A percentile compares a stretch with the other conserved stretches of the same genome.
Evolutionary conservation across 805 yeast genomes (phyloP).

Genomic region (Maudiozyma saulgeensis): DNA sequence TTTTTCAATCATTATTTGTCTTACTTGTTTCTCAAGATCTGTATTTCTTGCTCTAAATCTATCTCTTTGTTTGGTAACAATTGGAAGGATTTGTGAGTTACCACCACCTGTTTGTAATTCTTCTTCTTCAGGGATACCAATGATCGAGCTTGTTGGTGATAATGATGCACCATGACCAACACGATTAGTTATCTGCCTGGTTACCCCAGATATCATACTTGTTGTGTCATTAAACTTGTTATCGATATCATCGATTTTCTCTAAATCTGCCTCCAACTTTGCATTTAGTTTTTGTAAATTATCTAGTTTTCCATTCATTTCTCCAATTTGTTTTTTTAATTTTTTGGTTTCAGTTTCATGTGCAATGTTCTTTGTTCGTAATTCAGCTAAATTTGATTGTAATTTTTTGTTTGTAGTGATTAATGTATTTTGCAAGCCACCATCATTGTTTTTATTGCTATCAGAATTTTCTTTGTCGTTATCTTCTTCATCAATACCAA

Average conservation of each 20-base stretch:
- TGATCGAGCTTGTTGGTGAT: slow-evolving; percentile 46
- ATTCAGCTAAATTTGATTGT: slow-evolving; percentile 57
- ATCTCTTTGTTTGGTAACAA: slow-evolving; percentile 90
- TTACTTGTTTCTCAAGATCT: slow-evolving; percentile 75
- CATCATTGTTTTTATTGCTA: slow-evolving; percentile 13
- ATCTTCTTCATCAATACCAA: slow-evolving; percentile 40
- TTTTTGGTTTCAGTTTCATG: slow-evolving; percentile 32
- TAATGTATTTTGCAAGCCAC: slow-evolving; percentile 45
- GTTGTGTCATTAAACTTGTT: slow-evolving; percentile 39
- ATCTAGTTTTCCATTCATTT: slow-evolving; percentile 31
- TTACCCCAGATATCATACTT: slow-evolving; percentile 56
- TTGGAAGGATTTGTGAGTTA: slow-evolving; percentile 58
- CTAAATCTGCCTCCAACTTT: slow-evolving; percentile 67
- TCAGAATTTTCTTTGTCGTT: slow-evolving; percentile 23
- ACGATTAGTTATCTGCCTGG: slow-evolving; percentile 31
- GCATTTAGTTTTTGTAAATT: slow-evolving; percentile 39
- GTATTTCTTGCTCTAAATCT: slow-evolving; percentile 75
- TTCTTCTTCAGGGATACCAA: slow-evolving; percentile 35
- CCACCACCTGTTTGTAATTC: slow-evolving; percentile 13
- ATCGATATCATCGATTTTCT: slow-evolving; percentile 41
- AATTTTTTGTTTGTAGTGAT: slow-evolving; percentile 64
- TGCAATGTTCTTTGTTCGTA: slow-evolving; percentile 49
- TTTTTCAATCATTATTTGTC: slow-evolving; percentile 44
- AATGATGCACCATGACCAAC: slow-evolving; percentile 27
- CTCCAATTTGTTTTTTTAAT: slow-evolving; percentile 33